Evolutionary conservation across 257 asterid species (phyloP), one percentile per base, ranked within the genome.

Genomic region (Cinchona pubescens): DNA sequence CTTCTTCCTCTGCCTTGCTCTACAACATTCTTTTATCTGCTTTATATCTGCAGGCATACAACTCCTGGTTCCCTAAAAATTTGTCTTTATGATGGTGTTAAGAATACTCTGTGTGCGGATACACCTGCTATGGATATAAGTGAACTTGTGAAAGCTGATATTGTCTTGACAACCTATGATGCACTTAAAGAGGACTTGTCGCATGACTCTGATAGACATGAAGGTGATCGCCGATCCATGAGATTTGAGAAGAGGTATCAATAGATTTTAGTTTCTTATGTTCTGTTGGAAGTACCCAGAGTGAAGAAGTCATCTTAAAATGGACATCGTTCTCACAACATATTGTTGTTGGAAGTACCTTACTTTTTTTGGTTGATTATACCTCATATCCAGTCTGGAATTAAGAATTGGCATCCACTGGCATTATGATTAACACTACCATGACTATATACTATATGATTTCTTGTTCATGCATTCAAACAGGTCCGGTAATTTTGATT

Each of bases 161-260:
- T 94, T 60, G 97, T 94, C 81, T 83, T 94, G 87, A 94, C 99
- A 68, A 92, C 96, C 63, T 94, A 92, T 69, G 98, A 94, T 71
- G 89, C 88, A 65, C 98, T 94, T 63, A 94, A 90, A 86, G 97
- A 88, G 86, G 99, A 94, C 84, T 82, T 94, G 79, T 95, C 97
- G 7, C 99, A 92, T 72, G 99, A 94, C 88, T 89, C 94, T 78
- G 98, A 92, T 73, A 92, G 98, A 77, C 89, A 91, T 78, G 96
- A 92, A 80, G 98, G 97, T 69, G 99, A 94, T 85, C 96, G 92
- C 35, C 96, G 98, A 79, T 70, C 83, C 76, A 68, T 92, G 91
- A 92, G 99, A 89, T 88, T 85, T 81, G 77, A 67, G 84, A 94
- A 94, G 83, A 92, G 97, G 99, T 92, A 85, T 61, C 75, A 75